phyloP scores from a whole-genome alignment of 1,284 basidiomycete species.

The Laetiporus sulphureus region DNA sequence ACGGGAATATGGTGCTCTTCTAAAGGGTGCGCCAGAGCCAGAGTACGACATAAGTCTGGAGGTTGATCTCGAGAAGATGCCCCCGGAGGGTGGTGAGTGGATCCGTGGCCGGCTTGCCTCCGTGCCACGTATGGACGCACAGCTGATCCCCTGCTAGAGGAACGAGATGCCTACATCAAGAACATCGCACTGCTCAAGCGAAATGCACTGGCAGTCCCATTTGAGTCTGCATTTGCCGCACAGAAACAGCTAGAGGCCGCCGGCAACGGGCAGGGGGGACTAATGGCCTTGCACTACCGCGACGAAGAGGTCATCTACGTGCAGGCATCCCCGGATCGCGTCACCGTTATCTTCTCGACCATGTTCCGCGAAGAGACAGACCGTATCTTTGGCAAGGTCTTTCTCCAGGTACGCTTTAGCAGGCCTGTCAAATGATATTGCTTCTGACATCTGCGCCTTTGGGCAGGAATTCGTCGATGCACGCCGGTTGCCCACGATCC shows the following conservation, averaged over 20 bases:
- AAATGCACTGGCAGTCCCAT: conserved; percentile 92
- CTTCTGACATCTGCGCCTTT: too few species aligned
- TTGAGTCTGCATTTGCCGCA: conserved; percentile 84
- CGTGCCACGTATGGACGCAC: too few species aligned
- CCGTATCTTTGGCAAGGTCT: conserved; percentile 93
- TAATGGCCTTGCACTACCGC: conserved; percentile 93
- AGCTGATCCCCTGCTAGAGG: too few species aligned
- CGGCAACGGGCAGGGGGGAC: conserved; percentile 64
- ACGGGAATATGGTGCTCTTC: conserved; percentile 78
- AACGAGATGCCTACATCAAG: conserved; percentile 73
- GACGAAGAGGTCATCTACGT: conserved; percentile 98
- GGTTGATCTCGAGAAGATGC: conserved; percentile 85
- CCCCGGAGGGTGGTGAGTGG: conserved; percentile 69
- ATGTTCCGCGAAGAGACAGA: conserved; percentile 98
- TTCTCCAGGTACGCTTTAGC: conserved; percentile 90
- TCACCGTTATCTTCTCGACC: conserved; percentile 97
- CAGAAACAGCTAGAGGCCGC: conserved; percentile 79
- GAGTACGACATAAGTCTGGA: conserved; percentile 88
- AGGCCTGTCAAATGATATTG: too few species aligned
- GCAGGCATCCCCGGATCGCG: conserved; percentile 88
- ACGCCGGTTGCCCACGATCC: conserved; percentile 85
- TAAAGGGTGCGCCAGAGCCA: conserved; percentile 60
- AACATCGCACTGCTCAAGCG: conserved; percentile 88
- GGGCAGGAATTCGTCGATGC: conserved; percentile 99
- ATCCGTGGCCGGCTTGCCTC: neutral